Base-by-base conservation (phyloP, 371 early-diverging fungal genomes). In the Lichtheimia corymbifera region DNA sequence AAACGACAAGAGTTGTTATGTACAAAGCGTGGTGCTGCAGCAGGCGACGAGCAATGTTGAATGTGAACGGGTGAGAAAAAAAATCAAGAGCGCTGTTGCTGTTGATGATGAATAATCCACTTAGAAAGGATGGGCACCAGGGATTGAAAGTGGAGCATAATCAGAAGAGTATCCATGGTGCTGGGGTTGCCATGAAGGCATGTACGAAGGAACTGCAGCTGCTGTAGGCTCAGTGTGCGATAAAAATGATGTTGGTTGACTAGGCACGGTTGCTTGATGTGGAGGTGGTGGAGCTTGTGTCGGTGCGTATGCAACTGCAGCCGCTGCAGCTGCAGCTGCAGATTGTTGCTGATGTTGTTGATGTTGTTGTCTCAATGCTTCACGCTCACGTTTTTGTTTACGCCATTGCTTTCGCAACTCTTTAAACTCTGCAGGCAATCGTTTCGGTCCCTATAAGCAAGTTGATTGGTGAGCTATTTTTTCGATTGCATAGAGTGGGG, bases 321-420 rank as follows among this genome's bases (percentile, higher is more conserved):
- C 28, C 0, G 27, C 30, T 18, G 53, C 30, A 14, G 53, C 53
- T 5, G 53, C 28, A 43, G 59, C 35, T 45, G 42, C 45, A 27
- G 56, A 24, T 51, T 14, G 13, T 27, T 15, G 22, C 11, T 28
- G 55, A n/a, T 61, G 40, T n/a, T 55, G 53, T 55, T 62, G 55
- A 41, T 62, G 55, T 50, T 62, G 58, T 50, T 58, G 56, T 50
- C 59, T 50, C 22, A 17, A 41, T 14, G 59, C 59, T 51, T 59
- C 59, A 22, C 59, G 50, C 18, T 56, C 56, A 42, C 65, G 58
- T 53, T 72, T 72, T 53, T 68, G 66, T 53, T 60, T 67, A 49
- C 72, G 59, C 72, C 72, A 72, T 49, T 62, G 57, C 52, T 72
- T 72, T 22, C 72, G 62, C 45, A 72, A 47, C 45, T 72, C 72